Conservation (phyloP, 495 filamentous ascomycete species). For the Aspergillus sparsus region DNA sequence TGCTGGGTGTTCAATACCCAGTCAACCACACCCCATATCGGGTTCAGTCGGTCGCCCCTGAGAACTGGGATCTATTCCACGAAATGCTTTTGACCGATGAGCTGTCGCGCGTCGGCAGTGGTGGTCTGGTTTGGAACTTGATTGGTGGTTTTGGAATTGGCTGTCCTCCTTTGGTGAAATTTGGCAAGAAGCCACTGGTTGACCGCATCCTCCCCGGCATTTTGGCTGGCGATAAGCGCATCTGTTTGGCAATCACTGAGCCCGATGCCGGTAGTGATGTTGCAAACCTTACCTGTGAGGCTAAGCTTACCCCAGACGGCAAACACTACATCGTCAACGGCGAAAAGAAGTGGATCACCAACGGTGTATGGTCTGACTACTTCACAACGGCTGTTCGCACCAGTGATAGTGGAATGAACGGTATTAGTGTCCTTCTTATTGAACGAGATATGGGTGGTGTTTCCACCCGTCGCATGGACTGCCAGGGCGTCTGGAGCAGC, state of each 20-base stretch:
- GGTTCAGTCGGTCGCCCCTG: conserved; percentile 74
- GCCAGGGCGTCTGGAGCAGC: conserved; percentile 92
- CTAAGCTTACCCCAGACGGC: conserved; percentile 87
- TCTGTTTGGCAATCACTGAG: conserved; percentile 86
- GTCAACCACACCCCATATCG: conserved; percentile 66
- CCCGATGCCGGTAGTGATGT: conserved; percentile 86
- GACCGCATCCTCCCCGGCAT: conserved; percentile 82
- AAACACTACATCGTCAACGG: conserved; percentile 99
- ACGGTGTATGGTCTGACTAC: conserved; percentile 94
- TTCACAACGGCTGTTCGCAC: conserved; percentile 97
- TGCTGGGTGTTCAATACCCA: conserved; percentile 79
- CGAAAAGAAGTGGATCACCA: conserved; percentile 99
- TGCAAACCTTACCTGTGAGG: conserved; percentile 91
- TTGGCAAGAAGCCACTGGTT: conserved; percentile 86
- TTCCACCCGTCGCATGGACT: conserved; percentile 93
- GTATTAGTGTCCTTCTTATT: conserved; percentile 86
- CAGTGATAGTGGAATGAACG: conserved; percentile 82
- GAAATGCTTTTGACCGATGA: conserved; percentile 95
- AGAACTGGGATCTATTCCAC: conserved; percentile 98
- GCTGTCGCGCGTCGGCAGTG: conserved; percentile 81
- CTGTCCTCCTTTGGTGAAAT: conserved; percentile 86
- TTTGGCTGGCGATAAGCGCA: conserved; percentile 88
- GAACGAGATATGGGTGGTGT: conserved; percentile 79
- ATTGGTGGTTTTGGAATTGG: conserved; percentile 95
- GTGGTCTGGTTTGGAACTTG: conserved; percentile 97